Evolutionary conservation across 164 flowering plant species (phyloP), one percentile per base, ranked within the genome.

Genomic region (Houttuynia cordata): DNA sequence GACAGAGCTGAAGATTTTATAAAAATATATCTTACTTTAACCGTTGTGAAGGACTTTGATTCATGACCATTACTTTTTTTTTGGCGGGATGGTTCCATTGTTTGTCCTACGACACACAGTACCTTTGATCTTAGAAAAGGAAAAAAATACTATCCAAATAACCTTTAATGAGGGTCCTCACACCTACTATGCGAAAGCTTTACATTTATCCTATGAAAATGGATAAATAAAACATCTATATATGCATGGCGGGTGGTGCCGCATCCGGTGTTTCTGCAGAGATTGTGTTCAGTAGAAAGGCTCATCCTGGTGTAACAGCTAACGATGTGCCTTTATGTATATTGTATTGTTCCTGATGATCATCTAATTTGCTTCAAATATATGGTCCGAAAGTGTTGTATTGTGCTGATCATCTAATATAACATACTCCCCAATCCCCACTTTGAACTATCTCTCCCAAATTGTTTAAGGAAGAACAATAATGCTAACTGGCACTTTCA

Each of bases 51-150:
- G 49, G 49, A 12, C 49, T 17, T 45, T 4, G 17, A 12, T 45
- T 45, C 0, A 10, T 17, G 12, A 17, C 49, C 49, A 45, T 45
- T 45, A 7, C 49, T 17, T 12, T 45, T 45, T 45, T 45, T 59
- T 30, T 13, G 60, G 41, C 71, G 87, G 98, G 98, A 92, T 75
- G 98, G 95, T 1, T 87, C 93, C 61, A 84, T 92, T 57, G 84
- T 88, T 41, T 92, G 98, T 78, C 98, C 98, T 22, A 70, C 89
- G 55, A 92, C 98, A 17, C 95, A 88, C 60, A 92, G 96, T 79
- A 87, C 95, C 56, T 92, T 83, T 76, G 93, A 85, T 72, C 79
- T 92, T 22, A 82, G 71, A 49, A 87, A 83, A 25, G 95, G 98
- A 67, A 80, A 60, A 3, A 71, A 92, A 24, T 92, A 96, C 95